Base-by-base conservation (phyloP, 1,284 basidiomycete species). In the Wolfiporia cocos region DNA sequence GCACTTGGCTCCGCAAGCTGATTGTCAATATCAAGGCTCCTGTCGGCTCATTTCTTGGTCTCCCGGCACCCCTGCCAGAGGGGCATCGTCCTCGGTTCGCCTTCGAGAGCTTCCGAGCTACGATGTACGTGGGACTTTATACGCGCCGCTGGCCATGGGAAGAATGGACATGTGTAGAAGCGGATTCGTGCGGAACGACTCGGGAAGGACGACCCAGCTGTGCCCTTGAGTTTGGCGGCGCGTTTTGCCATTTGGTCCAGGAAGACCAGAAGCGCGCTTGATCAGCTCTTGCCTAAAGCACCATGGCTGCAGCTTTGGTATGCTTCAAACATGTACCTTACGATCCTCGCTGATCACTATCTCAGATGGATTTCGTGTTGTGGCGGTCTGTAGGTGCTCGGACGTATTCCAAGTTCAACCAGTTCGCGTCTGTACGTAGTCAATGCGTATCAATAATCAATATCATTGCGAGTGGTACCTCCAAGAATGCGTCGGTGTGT, bases 221-320 rank as follows among this genome's bases (percentile, higher is more conserved):
- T 22, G 54, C 53, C 10, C 41, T 58, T 24, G 56, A 58, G 41
- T 58, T 56, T 38, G 56, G 56, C 1, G 56, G 56, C n/a, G 33
- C 46, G 17, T 56, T 48, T 41, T 51, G 35, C 19, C 51, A 51
- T 20, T 32, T 31, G 19, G 46, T 48, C 4, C 17, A 26, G 22
- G 18, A 28, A 22, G 20, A 10, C 17, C 22, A 36, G 17, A 7
- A 12, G n/a, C n/a, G n/a, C n/a, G n/a, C n/a, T n/a, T n/a, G n/a
- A n/a, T n/a, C n/a, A n/a, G n/a, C n/a, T n/a, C n/a, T n/a, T n/a
- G n/a, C n/a, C n/a, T n/a, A n/a, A n/a, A n/a, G n/a, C n/a, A n/a
- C n/a, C n/a, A n/a, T n/a, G n/a, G n/a, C n/a, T n/a, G n/a, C n/a
- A n/a, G n/a, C n/a, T n/a, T n/a, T n/a, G n/a, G n/a, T n/a, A n/a